phyloP scores from a whole-genome alignment of 352 stramenopile species.

The Globisporangium viniferum region DNA sequence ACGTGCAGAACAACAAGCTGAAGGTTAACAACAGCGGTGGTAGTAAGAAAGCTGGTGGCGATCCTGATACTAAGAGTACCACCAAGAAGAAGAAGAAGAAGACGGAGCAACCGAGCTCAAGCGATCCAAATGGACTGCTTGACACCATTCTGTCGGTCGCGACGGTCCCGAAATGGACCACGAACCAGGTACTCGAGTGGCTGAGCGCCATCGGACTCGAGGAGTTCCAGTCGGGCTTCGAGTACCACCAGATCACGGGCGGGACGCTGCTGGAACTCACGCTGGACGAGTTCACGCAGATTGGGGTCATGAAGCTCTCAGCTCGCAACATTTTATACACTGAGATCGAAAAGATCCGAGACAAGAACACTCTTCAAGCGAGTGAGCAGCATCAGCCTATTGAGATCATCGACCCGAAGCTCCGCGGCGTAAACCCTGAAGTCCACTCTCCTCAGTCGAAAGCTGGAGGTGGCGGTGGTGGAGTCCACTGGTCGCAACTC shows the following conservation, averaged over 20 bases:
- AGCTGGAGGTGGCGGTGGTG: background rate
- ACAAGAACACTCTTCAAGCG: constrained; percentile 8
- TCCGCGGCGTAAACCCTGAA: constrained; percentile 39
- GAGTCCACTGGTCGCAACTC: constrained; percentile 71
- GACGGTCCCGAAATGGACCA: constrained; percentile 49
- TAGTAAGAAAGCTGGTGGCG: background rate
- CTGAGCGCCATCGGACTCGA: constrained; percentile 49
- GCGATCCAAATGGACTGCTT: background rate
- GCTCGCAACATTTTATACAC: constrained; percentile 54
- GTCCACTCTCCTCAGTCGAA: constrained; percentile 23
- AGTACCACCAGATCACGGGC: constrained; percentile 78
- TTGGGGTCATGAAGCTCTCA: constrained; percentile 57
- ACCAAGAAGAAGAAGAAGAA: constrained; percentile 21
- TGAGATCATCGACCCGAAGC: constrained; percentile 62
- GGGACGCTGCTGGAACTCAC: constrained; percentile 39
- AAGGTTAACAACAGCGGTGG: background rate
- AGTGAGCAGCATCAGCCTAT: background rate
- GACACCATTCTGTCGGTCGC: constrained; percentile 31
- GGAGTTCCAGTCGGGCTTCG: constrained; percentile 64
- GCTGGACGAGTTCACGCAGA: constrained; percentile 38
- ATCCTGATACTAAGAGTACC: background rate
- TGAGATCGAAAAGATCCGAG: constrained; percentile 49
- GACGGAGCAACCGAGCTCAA: background rate
- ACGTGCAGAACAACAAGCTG: constrained; percentile 45
- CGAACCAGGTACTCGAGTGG: constrained; percentile 63